These are phyloP conservation scores for Penicillium chermesinum DNA, from an alignment of 495 filamentous ascomycete genomes.

Conservation along the genomic window DNA sequence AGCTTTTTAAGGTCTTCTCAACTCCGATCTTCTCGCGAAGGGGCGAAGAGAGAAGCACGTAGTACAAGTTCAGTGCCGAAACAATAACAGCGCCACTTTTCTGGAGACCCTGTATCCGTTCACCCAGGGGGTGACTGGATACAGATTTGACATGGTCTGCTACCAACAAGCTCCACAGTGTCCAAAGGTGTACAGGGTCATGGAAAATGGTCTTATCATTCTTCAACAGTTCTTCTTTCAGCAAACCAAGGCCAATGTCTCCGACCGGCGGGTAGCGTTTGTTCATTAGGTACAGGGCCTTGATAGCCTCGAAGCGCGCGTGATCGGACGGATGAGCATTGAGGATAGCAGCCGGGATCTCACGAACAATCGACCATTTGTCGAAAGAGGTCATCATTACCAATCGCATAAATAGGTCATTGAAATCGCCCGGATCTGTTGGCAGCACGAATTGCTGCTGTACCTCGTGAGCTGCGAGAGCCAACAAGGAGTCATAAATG, in stretches of 20 bases:
- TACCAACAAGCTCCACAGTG: conserved; percentile 21
- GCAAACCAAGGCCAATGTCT: conserved; percentile 76
- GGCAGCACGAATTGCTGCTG: conserved; percentile 19
- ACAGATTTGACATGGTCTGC: background rate
- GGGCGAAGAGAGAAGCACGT: conserved; percentile 36
- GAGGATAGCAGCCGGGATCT: conserved; percentile 65
- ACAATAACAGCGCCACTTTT: conserved; percentile 34
- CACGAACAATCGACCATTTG: conserved; percentile 66
- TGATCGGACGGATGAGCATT: conserved; percentile 69
- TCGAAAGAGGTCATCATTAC: conserved; percentile 63
- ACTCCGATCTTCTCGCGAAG: conserved; percentile 33
- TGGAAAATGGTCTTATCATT: conserved; percentile 22
- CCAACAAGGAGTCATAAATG: conserved; percentile 37
- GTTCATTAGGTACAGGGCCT: conserved; percentile 68
- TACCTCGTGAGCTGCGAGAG: conserved; percentile 29
- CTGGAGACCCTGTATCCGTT: conserved; percentile 13
- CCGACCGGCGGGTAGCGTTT: conserved; percentile 67
- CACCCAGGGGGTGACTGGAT: background rate
- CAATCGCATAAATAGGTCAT: conserved; percentile 51
- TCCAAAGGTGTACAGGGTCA: conserved; percentile 48
- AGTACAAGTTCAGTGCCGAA: conserved; percentile 43
- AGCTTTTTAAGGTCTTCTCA: conserved; percentile 32
- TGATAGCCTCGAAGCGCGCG: conserved; percentile 68
- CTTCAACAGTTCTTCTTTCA: conserved; percentile 61
- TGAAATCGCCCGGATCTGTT: conserved; percentile 29